A percentile compares a stretch with the other conserved stretches of the same genome.
Evolutionary conservation across 1,139 yeast species (phyloP).

Genomic region (Entelexis paramagnoliae): DNA sequence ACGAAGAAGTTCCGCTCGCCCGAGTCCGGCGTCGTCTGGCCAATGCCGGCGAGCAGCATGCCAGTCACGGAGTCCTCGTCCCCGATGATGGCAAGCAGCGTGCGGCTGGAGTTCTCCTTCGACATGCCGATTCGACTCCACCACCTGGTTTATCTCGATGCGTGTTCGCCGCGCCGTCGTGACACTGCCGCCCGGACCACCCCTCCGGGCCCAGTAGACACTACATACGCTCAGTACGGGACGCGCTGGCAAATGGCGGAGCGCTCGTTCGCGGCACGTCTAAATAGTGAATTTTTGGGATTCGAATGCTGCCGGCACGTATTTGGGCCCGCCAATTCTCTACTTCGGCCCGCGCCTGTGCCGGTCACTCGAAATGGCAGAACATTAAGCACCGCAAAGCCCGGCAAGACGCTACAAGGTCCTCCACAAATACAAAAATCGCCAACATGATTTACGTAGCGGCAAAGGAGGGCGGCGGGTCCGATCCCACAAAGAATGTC

Average conservation of each 20-base stretch:
- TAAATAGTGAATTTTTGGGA: neutral
- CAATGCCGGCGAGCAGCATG: slow-evolving; percentile 87
- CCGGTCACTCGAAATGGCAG: slow-evolving; percentile 95
- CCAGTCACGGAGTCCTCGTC: slow-evolving; percentile 98
- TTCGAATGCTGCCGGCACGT: neutral
- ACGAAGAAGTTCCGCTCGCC: slow-evolving; percentile 74
- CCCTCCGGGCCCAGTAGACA: neutral
- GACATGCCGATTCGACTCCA: slow-evolving; percentile 12
- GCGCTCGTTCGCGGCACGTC: neutral
- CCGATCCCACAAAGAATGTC: slow-evolving; percentile 54
- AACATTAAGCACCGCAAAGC: slow-evolving; percentile 91
- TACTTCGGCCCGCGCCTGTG: slow-evolving; percentile 1
- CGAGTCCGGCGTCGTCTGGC: slow-evolving; percentile 53
- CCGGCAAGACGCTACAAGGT: slow-evolving; percentile 72
- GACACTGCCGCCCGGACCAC: no score
- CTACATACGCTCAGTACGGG: neutral
- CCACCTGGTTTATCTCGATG: slow-evolving; percentile 1
- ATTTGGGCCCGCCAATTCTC: neutral
- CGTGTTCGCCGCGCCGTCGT: neutral
- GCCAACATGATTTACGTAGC: slow-evolving; percentile 67
- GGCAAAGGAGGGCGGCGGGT: slow-evolving; percentile 62
- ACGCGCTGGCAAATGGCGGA: no score
- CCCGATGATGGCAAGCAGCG: slow-evolving; percentile 82
- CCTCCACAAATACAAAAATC: slow-evolving; percentile 58
- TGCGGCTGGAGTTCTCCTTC: slow-evolving; percentile 45